Conservation (phyloP, 1,284 basidiomycete genomes). For the Ustanciosporium gigantosporum region DNA sequence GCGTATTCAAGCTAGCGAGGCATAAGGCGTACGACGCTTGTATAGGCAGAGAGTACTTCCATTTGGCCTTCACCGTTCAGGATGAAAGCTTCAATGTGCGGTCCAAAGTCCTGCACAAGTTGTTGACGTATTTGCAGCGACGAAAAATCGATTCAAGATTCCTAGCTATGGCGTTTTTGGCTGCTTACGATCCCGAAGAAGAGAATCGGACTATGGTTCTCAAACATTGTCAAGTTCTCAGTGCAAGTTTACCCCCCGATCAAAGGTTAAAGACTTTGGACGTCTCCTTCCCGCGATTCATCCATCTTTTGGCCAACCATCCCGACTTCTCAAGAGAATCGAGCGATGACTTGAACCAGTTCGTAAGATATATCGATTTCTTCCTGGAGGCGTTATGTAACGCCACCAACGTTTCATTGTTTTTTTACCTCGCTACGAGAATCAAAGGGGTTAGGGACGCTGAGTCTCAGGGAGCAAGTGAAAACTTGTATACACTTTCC, state of each 20-base stretch:
- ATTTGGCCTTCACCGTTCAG: constrained; percentile 76
- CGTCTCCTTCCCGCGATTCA: constrained; percentile 77
- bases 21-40: constrained; percentile 69
- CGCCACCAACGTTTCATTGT: constrained; percentile 76
- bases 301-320: constrained; percentile 88
- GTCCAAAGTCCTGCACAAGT: constrained; percentile 74
- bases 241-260: constrained; percentile 11
- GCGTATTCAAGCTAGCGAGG: constrained; percentile 78
- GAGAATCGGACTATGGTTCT: constrained; percentile 48
- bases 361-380: constrained; percentile 74
- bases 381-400: constrained; percentile 78
- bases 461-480: constrained; percentile 19
- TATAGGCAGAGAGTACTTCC: constrained; percentile 70
- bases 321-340: constrained; percentile 81
- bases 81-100: constrained; percentile 89
- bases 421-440: constrained; percentile 80
- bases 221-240: constrained; percentile 16
- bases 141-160: constrained; percentile 73
- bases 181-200: constrained; percentile 85
- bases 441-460: constrained; percentile 84
- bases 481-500: constrained; percentile 82
- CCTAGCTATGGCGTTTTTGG: constrained; percentile 83
- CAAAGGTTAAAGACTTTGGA: constrained; percentile 66
- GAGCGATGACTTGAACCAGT: constrained; percentile 69
- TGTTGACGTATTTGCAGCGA: constrained; percentile 69